A percentile compares a stretch with the other conserved stretches of the same genome.
Conservation (phyloP, 768 basidiomycete species). For the Naganishia onofrii region DNA sequence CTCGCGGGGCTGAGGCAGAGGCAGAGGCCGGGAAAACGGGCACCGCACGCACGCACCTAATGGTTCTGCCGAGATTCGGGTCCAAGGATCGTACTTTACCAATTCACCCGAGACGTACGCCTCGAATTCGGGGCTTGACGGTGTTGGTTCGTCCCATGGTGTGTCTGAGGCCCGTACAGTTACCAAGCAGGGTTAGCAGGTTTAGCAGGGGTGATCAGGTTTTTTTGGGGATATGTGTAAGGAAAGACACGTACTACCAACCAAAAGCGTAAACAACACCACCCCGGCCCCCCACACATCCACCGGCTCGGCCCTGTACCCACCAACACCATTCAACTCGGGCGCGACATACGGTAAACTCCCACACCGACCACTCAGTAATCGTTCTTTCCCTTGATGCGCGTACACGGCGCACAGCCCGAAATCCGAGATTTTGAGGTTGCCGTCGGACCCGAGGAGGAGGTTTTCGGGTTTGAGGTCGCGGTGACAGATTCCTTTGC, state of each 20-base stretch:
- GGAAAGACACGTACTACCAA: slow-evolving; percentile 64
- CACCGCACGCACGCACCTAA: slow-evolving; percentile 60
- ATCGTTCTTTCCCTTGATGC: slow-evolving; percentile 76
- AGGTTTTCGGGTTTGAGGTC: slow-evolving; percentile 97
- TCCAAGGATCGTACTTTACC: slow-evolving; percentile 76
- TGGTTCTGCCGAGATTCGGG: slow-evolving; percentile 60
- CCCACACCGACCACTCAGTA: slow-evolving; percentile 78
- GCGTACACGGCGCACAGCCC: slow-evolving; percentile 87
- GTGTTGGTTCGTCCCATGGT: slow-evolving; percentile 93
- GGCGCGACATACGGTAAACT: slow-evolving; percentile 93
- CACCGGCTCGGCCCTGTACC: slow-evolving; percentile 86
- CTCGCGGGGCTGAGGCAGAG: too few species aligned
- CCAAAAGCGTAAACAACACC: slow-evolving; percentile 84
- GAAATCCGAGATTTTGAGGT: slow-evolving; percentile 92
- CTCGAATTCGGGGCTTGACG: slow-evolving; percentile 71
- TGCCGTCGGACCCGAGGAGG: slow-evolving; percentile 71
- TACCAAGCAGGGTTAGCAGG: too few species aligned
- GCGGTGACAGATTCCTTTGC: slow-evolving; percentile 87
- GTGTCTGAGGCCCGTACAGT: slow-evolving; percentile 63
- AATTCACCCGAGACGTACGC: slow-evolving; percentile 72
- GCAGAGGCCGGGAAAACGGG: too few species aligned
- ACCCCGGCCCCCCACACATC: slow-evolving; percentile 96
- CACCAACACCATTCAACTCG: slow-evolving; percentile 68
- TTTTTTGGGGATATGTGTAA: too few species aligned
- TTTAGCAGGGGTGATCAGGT: too few species aligned